Conservation (phyloP, 352 stramenopile species). For the Phytophthora megakarya region DNA sequence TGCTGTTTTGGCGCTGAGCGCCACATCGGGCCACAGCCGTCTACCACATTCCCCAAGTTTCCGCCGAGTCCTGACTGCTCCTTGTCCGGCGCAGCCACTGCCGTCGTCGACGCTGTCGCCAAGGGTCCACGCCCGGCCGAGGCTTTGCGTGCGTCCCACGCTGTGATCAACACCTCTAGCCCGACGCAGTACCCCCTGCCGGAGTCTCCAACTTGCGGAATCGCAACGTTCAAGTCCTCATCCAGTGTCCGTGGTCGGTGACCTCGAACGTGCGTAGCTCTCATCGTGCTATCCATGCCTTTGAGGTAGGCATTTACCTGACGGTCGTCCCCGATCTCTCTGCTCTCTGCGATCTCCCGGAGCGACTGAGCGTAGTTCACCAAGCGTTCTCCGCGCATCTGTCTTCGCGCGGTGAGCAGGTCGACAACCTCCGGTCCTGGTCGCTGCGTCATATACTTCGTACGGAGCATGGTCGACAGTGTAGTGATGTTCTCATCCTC, state of each 20-base stretch:
- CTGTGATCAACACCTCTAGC: too few relatives aligned
- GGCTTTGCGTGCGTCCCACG: too few relatives aligned
- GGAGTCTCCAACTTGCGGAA: background rate
- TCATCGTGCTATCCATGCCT: background rate
- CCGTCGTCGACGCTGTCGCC: too few relatives aligned
- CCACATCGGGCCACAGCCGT: background rate
- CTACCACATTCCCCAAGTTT: background rate
- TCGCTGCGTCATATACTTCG: background rate
- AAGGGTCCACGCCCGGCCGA: too few relatives aligned
- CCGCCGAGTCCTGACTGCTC: background rate
- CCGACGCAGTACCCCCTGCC: conserved; percentile 1
- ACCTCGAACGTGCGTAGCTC: background rate
- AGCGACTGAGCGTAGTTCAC: too few relatives aligned
- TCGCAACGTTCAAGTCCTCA: background rate
- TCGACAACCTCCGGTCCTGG: conserved; percentile 2
- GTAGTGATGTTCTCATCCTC: conserved; percentile 1
- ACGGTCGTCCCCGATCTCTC: background rate
- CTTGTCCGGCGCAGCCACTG: too few relatives aligned
- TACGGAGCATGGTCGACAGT: conserved; percentile 1
- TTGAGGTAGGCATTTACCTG: background rate
- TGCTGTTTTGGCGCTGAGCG: background rate
- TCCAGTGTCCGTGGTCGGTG: background rate
- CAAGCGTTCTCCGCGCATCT: conserved; percentile 3
- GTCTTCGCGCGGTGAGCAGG: background rate
- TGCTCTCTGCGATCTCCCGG: background rate